Percentiles rank a stretch among this genome's conserved stretches.
phyloP scores from a whole-genome alignment of 441 rosid species.

The Melastoma candidum region DNA sequence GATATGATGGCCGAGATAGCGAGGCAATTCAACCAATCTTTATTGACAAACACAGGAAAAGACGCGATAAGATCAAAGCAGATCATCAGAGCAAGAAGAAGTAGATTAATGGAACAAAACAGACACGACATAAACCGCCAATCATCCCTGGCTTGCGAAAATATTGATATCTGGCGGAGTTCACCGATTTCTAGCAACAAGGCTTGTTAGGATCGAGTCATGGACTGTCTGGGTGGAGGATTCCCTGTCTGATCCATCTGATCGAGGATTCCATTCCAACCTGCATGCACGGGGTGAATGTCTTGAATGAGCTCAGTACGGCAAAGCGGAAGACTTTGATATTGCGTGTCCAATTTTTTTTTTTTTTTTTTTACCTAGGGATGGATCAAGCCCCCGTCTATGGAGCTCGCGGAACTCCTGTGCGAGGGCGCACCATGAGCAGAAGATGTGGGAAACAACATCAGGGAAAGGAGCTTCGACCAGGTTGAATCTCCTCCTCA shows the following conservation, averaged over 20 bases:
- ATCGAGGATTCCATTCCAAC: neutral
- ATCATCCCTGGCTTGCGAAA: too few species aligned
- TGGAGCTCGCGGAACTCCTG: constrained; percentile 45
- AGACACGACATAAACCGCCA: too few species aligned
- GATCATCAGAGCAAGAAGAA: too few species aligned
- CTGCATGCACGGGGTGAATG: neutral
- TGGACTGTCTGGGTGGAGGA: constrained; percentile 2
- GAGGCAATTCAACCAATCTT: too few species aligned
- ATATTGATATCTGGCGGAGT: too few species aligned
- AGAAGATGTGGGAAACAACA: constrained; percentile 23
- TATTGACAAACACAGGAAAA: too few species aligned
- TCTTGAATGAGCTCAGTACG: neutral
- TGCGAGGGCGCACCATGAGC: constrained; percentile 33
- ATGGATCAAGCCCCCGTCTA: constrained; percentile 28
- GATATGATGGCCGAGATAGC: too few species aligned
- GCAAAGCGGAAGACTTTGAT: too few species aligned
- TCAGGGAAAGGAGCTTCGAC: constrained; percentile 43
- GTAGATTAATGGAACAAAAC: too few species aligned
- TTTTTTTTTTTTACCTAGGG: neutral
- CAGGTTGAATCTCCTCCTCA: constrained; percentile 27
- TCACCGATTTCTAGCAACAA: too few species aligned
- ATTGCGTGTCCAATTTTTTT: too few species aligned
- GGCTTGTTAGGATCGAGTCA: neutral
- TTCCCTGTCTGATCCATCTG: neutral
- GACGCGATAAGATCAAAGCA: too few species aligned